Evolutionary conservation across 805 yeast genomes (phyloP), one percentile per base, ranked within the genome.

Genomic region (Candida hungchunana): DNA sequence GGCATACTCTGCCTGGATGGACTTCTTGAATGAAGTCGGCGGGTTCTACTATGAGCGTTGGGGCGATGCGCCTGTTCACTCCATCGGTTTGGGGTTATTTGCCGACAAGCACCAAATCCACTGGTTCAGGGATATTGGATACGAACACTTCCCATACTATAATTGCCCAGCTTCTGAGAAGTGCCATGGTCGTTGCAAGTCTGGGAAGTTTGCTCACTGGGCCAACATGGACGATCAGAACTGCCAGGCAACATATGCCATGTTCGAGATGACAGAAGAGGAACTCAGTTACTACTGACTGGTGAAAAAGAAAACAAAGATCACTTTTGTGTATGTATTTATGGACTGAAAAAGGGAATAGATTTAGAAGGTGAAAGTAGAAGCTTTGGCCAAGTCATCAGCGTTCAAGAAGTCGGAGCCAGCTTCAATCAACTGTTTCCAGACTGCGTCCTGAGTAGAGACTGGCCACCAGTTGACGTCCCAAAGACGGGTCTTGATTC

Each of bases 41-140:
- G 90, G 90, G 4, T 86, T 86, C 51, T 87, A 84, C 57, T 87
- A 87, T 51, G 96, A 88, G 57, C 62, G 95, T 38, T 86, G 95
- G 95, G 95, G 95, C 3, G 96, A 86, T 63, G 95, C 95, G 0
- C 95, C 95, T 0, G 93, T 86, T 2, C 93, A 85, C 55, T 76
- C 88, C 3, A 51, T 87, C 29, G 95, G 90, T 0, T 59, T 85
- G 23, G 74, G 77, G 7, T 54, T 85, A 34, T 83, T 87, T 54
- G 84, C 80, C 7, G 87, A 82, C 48, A 79, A 74, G 47, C 56
- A 64, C 7, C 68, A 72, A 36, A 69, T 87, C 24, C 96, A 87
- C 54, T 87, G 95, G 93, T 88, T 88, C 55, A 71, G 86, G 54
- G 94, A 84, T 51, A 79, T 85, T 35, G 94, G 93, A 0, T 84